A percentile compares a stretch with the other conserved stretches of the same genome.
These are phyloP conservation scores for Jasminum sambac DNA, from an alignment of 257 asterid genomes.

Conservation along the genomic window DNA sequence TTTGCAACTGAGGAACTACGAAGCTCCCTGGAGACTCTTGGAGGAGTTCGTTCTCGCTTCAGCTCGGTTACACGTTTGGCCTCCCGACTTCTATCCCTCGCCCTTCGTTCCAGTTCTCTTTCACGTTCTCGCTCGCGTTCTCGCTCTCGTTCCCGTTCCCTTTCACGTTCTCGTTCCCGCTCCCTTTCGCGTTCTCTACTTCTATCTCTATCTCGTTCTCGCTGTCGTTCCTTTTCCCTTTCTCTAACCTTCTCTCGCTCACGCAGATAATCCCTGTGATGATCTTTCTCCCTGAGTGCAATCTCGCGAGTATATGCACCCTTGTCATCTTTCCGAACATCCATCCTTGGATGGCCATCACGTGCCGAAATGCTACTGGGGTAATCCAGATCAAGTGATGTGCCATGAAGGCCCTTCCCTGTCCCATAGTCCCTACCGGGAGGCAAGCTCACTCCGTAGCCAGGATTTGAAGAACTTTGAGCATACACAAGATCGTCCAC, in stretches of 20 bases:
- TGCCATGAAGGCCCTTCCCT: slow-evolving; percentile 76
- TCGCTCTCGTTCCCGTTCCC: slow-evolving; percentile 49
- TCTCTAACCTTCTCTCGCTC: slow-evolving; percentile 81
- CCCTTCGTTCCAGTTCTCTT: slow-evolving; percentile 58
- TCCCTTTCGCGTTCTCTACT: slow-evolving; percentile 57
- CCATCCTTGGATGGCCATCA: slow-evolving; percentile 58
- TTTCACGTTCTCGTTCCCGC: slow-evolving; percentile 49
- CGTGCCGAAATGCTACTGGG: slow-evolving; percentile 53
- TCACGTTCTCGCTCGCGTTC: slow-evolving; percentile 56
- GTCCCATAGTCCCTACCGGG: slow-evolving; percentile 98
- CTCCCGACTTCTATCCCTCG: slow-evolving; percentile 67
- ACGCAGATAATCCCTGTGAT: slow-evolving; percentile 52
- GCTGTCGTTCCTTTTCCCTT: slow-evolving; percentile 62
- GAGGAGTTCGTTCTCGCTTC: slow-evolving; percentile 73
- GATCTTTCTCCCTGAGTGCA: slow-evolving; percentile 75
- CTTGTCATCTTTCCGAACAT: slow-evolving; percentile 70
- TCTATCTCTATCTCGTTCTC: slow-evolving; percentile 61
- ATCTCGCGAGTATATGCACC: slow-evolving; percentile 60
- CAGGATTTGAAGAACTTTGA: slow-evolving; percentile 77
- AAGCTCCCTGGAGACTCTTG: slow-evolving; percentile 75
- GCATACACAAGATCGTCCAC: slow-evolving; percentile 66
- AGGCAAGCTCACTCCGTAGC: slow-evolving; percentile 98
- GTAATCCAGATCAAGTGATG: slow-evolving; percentile 62
- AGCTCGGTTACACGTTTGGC: slow-evolving; percentile 59
- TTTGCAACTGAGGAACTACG: slow-evolving; percentile 70